A percentile compares a stretch with the other conserved stretches of the same genome.
phyloP scores from a whole-genome alignment of 768 basidiomycete species.

The Dioszegia hungarica region DNA sequence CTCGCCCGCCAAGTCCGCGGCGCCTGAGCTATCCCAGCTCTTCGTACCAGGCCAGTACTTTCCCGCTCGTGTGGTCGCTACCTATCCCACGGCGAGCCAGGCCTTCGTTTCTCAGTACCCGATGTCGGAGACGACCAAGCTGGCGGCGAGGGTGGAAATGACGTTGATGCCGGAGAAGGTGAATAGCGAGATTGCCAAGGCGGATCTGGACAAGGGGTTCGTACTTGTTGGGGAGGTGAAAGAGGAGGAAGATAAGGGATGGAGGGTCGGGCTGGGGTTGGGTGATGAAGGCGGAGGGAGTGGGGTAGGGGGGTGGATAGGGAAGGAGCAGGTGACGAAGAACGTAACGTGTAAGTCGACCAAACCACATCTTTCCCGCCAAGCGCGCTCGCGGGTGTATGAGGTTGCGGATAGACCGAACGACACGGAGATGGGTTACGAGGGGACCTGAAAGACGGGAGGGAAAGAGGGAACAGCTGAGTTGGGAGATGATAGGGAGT shows the following conservation, averaged over 20 bases:
- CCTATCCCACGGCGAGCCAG: conserved; percentile 62
- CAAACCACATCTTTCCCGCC: neutral
- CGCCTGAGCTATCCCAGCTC: conserved; percentile 67
- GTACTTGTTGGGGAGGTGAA: conserved; percentile 65
- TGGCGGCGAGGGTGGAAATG: conserved; percentile 61
- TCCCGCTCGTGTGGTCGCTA: conserved; percentile 66
- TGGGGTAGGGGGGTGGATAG: conserved; percentile 75
- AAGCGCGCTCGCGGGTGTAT: no score
- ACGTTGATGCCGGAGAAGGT: conserved; percentile 77
- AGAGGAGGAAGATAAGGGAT: conserved; percentile 91
- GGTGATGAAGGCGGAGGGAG: conserved; percentile 39
- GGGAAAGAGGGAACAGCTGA: no score
- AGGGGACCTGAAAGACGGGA: no score
- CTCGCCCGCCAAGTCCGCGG: conserved; percentile 9
- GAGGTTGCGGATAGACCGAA: no score
- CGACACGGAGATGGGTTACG: no score
- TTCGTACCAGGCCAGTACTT: conserved; percentile 84
- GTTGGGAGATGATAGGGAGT: no score
- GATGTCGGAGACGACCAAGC: conserved; percentile 37
- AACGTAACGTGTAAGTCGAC: conserved; percentile 25
- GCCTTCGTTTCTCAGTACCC: conserved; percentile 45
- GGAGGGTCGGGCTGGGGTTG: conserved; percentile 79
- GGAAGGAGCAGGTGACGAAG: conserved; percentile 65
- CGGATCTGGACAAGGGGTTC: conserved; percentile 59
- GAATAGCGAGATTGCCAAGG: conserved; percentile 71